These are phyloP conservation scores for Candida stauntonica DNA, from an alignment of 805 yeast species.

Conservation along the genomic window DNA sequence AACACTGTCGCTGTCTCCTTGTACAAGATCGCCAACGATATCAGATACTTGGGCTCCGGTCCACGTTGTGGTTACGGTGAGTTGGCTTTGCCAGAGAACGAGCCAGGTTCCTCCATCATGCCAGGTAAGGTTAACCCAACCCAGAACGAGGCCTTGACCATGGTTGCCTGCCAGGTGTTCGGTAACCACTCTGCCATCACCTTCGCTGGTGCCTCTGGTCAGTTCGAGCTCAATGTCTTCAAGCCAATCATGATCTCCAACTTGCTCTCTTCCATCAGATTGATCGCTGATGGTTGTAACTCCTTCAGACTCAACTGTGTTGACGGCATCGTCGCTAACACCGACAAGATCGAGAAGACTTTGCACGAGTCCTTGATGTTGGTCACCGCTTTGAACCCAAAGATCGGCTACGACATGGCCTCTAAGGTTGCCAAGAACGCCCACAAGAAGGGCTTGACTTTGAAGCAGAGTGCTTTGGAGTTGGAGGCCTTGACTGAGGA, in stretches of 20 bases:
- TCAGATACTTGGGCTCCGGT: constrained; percentile 96
- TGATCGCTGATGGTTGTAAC: constrained; percentile 81
- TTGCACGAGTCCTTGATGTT: constrained; percentile 95
- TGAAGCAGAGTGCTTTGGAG: constrained; percentile 92
- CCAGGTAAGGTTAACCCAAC: constrained; percentile 99
- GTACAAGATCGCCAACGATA: constrained; percentile 96
- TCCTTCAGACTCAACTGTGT: constrained; percentile 95
- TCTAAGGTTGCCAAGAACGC: constrained; percentile 98
- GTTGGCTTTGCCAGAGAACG: constrained; percentile 92
- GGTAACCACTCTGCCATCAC: constrained; percentile 96
- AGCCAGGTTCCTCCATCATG: constrained; percentile 99
- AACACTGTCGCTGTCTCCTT: constrained; percentile 92
- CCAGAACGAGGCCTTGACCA: constrained; percentile 97
- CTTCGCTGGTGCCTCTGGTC: constrained; percentile 98
- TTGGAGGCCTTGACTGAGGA: constrained; percentile 76
- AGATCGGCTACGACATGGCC: constrained; percentile 97
- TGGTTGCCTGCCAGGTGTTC: constrained; percentile 96
- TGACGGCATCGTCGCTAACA: constrained; percentile 88
- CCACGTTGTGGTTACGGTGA: constrained; percentile 99
- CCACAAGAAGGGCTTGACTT: constrained; percentile 93
- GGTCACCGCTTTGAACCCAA: constrained; percentile 97
- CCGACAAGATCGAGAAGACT: constrained; percentile 77
- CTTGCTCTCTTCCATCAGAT: constrained; percentile 80
- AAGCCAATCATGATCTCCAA: constrained; percentile 94
- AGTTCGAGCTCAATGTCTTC: constrained; percentile 96